A percentile compares a stretch with the other conserved stretches of the same genome.
Conservation (phyloP, 305 asterid genomes). For the Fraxinus velutina region DNA sequence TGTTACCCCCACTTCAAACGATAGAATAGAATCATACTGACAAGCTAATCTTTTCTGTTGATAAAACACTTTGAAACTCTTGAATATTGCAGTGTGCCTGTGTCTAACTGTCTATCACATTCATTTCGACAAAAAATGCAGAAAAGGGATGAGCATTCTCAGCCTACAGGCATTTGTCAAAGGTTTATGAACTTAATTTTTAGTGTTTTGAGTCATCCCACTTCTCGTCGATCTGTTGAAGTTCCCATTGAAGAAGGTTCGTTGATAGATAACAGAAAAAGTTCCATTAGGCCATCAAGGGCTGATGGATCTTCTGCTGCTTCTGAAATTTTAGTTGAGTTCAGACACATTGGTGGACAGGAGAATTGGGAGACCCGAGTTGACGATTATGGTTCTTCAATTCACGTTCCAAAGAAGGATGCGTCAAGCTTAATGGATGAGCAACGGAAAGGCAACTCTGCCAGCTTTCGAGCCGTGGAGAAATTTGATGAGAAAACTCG, state of each 20-base stretch:
- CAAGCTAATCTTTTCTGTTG: slow-evolving; percentile 12
- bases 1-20: slow-evolving; percentile 32
- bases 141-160: slow-evolving; percentile 29
- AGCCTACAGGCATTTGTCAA: slow-evolving; percentile 32
- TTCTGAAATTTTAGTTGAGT: slow-evolving; percentile 45
- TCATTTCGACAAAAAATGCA: slow-evolving; percentile 13
- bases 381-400: not conserved
- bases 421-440: slow-evolving; percentile 10
- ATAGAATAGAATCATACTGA: slow-evolving; percentile 32
- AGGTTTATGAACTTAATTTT: slow-evolving; percentile 41
- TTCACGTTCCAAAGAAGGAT: slow-evolving; percentile 20
- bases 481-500: slow-evolving; percentile 1
- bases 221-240: slow-evolving; percentile 19
- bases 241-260: slow-evolving; percentile 30
- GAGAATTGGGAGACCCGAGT: slow-evolving; percentile 13
- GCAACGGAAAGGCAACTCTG: not conserved
- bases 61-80: slow-evolving; percentile 15
- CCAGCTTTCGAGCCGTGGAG: not conserved
- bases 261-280: slow-evolving; percentile 11
- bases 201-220: slow-evolving; percentile 20
- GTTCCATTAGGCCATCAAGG: not conserved
- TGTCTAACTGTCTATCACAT: slow-evolving; percentile 8
- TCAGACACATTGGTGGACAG: slow-evolving; percentile 33
- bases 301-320: slow-evolving; percentile 15
- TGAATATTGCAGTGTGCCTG: not conserved